phyloP scores from a whole-genome alignment of 108 stramenopile genomes.

The Skeletonema costatum region DNA sequence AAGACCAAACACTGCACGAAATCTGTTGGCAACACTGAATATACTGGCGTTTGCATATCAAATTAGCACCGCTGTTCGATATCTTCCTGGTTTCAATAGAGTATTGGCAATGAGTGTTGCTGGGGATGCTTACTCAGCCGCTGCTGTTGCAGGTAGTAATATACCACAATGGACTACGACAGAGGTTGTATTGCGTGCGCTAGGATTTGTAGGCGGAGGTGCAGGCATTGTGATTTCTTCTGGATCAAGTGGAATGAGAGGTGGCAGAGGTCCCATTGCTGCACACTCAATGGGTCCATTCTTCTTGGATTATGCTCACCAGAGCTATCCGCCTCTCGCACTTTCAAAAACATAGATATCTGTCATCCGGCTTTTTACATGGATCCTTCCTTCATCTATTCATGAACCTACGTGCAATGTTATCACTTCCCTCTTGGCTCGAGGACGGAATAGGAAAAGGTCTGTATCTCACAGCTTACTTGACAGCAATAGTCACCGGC shows the following conservation, averaged over 20 bases:
- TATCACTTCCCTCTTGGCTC: constrained; percentile 67
- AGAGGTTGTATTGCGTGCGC: constrained; percentile 31
- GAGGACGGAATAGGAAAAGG: constrained; percentile 55
- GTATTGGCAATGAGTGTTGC: constrained; percentile 53
- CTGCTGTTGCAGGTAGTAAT: constrained; percentile 24
- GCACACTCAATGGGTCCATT: constrained; percentile 58
- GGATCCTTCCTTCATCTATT: constrained; percentile 65
- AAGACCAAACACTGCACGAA: constrained; percentile 31
- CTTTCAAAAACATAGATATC: constrained; percentile 68
- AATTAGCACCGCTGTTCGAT: constrained; percentile 54
- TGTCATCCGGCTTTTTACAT: constrained; percentile 81
- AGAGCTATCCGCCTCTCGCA: constrained; percentile 42
- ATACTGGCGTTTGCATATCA: constrained; percentile 62
- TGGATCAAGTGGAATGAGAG: constrained; percentile 26
- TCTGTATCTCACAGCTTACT: constrained; percentile 71
- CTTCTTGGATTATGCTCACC: constrained; percentile 60
- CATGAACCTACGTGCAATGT: constrained; percentile 58
- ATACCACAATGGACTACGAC: constrained; percentile 51
- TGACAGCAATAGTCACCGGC: constrained; percentile 64
- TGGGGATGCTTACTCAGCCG: constrained; percentile 27
- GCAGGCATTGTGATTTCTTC: constrained; percentile 31
- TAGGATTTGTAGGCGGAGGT: constrained; percentile 36
- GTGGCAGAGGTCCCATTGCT: constrained; percentile 29
- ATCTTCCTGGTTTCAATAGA: constrained; percentile 52
- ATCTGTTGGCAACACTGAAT: constrained; percentile 47